Evolutionary conservation across 2,329 filamentous ascomycete species (phyloP), one percentile per base, ranked within the genome.

Genomic region (Sporothrix brunneoviolacea): DNA sequence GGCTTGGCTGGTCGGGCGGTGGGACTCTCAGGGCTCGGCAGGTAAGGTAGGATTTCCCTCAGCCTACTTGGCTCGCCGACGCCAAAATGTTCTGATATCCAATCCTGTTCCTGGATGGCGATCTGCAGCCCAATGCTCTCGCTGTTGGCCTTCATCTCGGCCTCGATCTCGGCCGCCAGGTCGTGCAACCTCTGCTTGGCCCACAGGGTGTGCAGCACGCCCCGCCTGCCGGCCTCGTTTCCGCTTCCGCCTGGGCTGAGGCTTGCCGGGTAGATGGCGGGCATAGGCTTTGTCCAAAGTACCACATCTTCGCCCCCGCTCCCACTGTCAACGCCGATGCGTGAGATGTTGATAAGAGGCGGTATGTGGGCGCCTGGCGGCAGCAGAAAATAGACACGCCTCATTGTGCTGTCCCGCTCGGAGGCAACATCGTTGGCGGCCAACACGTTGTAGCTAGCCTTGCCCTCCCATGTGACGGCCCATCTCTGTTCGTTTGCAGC

Each of bases 181-280:
- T 86, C 83, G 28, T 82, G 80, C 19, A 95, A 70, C 37, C 90
- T 76, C 65, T 87, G 84, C 72, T 90, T 90, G 16, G 88, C 91
- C 89, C 91, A 96, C 52, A 91, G 82, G 2, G 88, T 95, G 63
- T 95, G 91, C 53, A 95, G 68, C 2, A 95, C 88, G 2, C 90
- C 90, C 55, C 88, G 86, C 60, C 83, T 83, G 7, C 88, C 87
- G 0, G 82, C 79, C 16, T 82, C 73, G 21, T 79, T 74, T 12
- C 80, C 24, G n/a, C n/a, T n/a, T 28, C 24, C 79, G 19, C 80
- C 84, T 4, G 78, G 76, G 2, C 86, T 84, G 21, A 95, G 72
- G 53, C 85, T 84, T 0, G 84, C 80, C 1, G 88, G 84, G 62
- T 91, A 95, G 57, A 95, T 91, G 28, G 90, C 90, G 0, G 90